A percentile compares a stretch with the other conserved stretches of the same genome.
These are phyloP conservation scores for Suillus decipiens DNA, from an alignment of 768 basidiomycete species.

Conservation along the genomic window DNA sequence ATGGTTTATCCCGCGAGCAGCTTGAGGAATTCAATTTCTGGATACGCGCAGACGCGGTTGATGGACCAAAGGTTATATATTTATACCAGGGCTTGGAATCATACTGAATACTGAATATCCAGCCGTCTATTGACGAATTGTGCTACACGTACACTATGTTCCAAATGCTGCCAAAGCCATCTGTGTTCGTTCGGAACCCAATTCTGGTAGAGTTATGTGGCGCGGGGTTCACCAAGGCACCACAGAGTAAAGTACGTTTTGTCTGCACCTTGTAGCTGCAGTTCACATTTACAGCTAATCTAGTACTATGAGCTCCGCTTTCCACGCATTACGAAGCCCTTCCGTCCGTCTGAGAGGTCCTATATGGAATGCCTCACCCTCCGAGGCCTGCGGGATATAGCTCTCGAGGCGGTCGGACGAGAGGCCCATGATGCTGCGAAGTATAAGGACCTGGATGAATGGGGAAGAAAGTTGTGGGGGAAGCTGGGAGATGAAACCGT, in stretches of 20 bases:
- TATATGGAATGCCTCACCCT: constrained; percentile 60
- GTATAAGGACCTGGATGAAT: constrained; percentile 54
- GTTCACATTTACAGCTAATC: constrained; percentile 4
- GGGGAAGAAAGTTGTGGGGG: constrained; percentile 40
- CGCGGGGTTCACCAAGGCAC: constrained; percentile 80
- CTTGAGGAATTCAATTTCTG: constrained; percentile 75
- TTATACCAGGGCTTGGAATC: background rate
- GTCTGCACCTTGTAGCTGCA: background rate
- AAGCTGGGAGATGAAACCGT: constrained; percentile 41
- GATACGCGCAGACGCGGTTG: constrained; percentile 38
- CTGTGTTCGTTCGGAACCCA: constrained; percentile 58
- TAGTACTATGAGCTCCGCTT: constrained; percentile 86
- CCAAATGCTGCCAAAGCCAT: constrained; percentile 50
- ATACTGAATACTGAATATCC: constrained; percentile 11
- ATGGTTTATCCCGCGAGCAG: constrained; percentile 66
- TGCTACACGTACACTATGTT: constrained; percentile 58
- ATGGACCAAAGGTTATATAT: constrained; percentile 9
- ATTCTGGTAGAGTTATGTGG: constrained; percentile 75
- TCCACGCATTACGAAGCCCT: constrained; percentile 74
- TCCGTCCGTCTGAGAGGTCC: constrained; percentile 59
- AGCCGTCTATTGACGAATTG: constrained; percentile 34
- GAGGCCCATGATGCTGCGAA: constrained; percentile 38
- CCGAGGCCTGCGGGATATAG: constrained; percentile 53
- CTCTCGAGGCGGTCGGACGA: constrained; percentile 53
- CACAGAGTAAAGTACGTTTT: constrained; percentile 47